Conservation (phyloP, 1,284 basidiomycete genomes). For the Afroboletus lepidellus region DNA sequence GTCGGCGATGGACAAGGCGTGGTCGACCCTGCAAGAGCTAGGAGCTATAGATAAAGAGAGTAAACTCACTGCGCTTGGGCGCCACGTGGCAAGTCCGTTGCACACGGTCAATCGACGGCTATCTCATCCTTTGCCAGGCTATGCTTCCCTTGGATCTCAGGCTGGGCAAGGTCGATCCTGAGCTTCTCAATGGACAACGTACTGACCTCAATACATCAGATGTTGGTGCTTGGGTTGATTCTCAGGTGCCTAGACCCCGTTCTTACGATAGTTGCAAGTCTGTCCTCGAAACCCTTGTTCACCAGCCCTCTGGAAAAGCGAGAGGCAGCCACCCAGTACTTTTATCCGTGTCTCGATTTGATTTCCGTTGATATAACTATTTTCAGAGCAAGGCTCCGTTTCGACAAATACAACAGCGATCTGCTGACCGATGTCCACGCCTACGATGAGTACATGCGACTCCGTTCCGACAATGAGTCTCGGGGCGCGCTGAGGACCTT, state of each 20-base stretch:
- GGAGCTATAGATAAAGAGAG: constrained; percentile 72
- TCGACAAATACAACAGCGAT: constrained; percentile 78
- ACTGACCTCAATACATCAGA: constrained; percentile 42
- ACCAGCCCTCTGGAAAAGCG: constrained; percentile 78
- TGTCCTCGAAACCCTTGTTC: constrained; percentile 89
- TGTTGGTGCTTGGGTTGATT: constrained; percentile 81
- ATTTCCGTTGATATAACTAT: neutral
- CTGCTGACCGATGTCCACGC: constrained; percentile 81
- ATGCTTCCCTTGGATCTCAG: constrained; percentile 88
- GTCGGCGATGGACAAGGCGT: constrained; percentile 77
- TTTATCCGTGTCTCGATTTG: neutral
- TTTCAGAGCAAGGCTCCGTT: constrained; percentile 64
- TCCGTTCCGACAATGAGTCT: constrained; percentile 52
- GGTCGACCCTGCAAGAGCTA: constrained; percentile 72
- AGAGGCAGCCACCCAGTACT: constrained; percentile 71
- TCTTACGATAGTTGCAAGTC: constrained; percentile 78
- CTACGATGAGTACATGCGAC: constrained; percentile 63
- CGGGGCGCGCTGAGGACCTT: constrained; percentile 56
- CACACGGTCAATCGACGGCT: neutral
- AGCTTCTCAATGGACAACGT: neutral
- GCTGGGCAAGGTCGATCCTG: constrained; percentile 68
- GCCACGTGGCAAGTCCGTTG: constrained; percentile 62
- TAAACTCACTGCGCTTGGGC: constrained; percentile 79
- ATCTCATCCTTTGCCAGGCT: constrained; percentile 44
- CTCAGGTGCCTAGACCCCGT: constrained; percentile 79